A percentile compares a stretch with the other conserved stretches of the same genome.
Evolutionary conservation across 805 yeast species (phyloP).

Genomic region (Candida maris): DNA sequence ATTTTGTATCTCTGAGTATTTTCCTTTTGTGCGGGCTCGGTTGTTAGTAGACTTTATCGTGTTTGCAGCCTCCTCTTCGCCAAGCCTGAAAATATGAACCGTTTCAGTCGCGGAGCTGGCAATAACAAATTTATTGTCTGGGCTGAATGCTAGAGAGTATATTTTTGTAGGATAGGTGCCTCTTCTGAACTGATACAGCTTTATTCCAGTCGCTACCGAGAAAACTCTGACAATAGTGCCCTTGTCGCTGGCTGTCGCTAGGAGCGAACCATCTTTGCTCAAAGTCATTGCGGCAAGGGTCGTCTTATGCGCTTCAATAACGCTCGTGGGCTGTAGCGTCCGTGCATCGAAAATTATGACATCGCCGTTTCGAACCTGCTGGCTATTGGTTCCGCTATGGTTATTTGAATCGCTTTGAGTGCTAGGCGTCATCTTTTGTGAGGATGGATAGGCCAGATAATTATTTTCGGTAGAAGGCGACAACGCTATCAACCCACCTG

Average conservation of each 20-base stretch:
- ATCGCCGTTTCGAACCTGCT: conserved; percentile 52
- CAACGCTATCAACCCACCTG: conserved; percentile 58
- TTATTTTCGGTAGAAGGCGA: conserved; percentile 51
- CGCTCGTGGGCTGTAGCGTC: conserved; percentile 75
- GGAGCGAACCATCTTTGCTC: conserved; percentile 70
- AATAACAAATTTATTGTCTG: conserved; percentile 67
- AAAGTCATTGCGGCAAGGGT: conserved; percentile 69
- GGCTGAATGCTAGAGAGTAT: conserved; percentile 75
- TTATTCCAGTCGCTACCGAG: conserved; percentile 65
- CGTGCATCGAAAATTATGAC: conserved; percentile 79
- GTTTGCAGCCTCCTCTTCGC: conserved; percentile 40
- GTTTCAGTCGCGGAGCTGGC: conserved; percentile 92
- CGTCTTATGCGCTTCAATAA: conserved; percentile 85
- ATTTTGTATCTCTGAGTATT: conserved; percentile 13
- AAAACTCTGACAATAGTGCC: conserved; percentile 90
- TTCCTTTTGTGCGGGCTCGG: conserved; percentile 9
- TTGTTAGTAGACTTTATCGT: conserved; percentile 23
- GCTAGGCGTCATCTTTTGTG: conserved; percentile 48
- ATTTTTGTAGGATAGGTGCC: conserved; percentile 89
- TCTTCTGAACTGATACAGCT: conserved; percentile 74
- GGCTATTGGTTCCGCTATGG: conserved; percentile 11
- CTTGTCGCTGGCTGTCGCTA: conserved; percentile 89
- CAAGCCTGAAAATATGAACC: conserved; percentile 83
- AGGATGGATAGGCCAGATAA: conserved; percentile 71
- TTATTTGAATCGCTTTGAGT: conserved; percentile 11